Percentiles rank a stretch among this genome's conserved stretches.
These are phyloP conservation scores for Syzygium syzygioides DNA, from an alignment of 441 rosid genomes.

Conservation along the genomic window DNA sequence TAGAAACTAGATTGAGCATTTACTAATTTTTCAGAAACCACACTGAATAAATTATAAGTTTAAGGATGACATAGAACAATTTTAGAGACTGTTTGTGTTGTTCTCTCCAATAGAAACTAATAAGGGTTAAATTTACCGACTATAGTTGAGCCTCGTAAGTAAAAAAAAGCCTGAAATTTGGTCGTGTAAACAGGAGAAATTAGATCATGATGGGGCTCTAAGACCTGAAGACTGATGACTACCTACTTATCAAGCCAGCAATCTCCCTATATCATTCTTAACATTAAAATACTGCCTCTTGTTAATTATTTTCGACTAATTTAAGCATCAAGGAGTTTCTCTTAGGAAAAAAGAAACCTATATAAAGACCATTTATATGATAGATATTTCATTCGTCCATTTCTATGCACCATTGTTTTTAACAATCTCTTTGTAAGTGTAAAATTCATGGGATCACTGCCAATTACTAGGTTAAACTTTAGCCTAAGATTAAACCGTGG, in stretches of 20 bases:
- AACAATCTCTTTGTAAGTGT: neutral
- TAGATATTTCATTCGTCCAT: neutral
- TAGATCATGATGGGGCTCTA: neutral
- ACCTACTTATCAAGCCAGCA: neutral
- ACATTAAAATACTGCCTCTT: neutral
- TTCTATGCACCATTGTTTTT: neutral
- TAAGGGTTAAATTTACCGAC: neutral
- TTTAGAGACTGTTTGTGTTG: neutral
- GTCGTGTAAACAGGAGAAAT: neutral
- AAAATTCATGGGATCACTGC: neutral
- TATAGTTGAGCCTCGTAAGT: neutral
- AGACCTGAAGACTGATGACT: neutral
- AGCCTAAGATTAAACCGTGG: no score
- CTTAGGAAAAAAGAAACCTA: neutral
- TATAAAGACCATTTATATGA: neutral
- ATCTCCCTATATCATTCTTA: neutral
- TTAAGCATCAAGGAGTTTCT: neutral
- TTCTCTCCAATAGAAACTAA: neutral
- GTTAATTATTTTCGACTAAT: neutral
- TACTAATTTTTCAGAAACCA: neutral
- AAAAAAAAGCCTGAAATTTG: neutral
- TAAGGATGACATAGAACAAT: neutral
- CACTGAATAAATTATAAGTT: neutral
- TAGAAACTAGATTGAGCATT: neutral
- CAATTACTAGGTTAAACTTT: no score